Percentiles rank a stretch among this genome's conserved stretches.
These are phyloP conservation scores for Clitopilus hobsonii DNA, from an alignment of 768 basidiomycete species.

Conservation along the genomic window DNA sequence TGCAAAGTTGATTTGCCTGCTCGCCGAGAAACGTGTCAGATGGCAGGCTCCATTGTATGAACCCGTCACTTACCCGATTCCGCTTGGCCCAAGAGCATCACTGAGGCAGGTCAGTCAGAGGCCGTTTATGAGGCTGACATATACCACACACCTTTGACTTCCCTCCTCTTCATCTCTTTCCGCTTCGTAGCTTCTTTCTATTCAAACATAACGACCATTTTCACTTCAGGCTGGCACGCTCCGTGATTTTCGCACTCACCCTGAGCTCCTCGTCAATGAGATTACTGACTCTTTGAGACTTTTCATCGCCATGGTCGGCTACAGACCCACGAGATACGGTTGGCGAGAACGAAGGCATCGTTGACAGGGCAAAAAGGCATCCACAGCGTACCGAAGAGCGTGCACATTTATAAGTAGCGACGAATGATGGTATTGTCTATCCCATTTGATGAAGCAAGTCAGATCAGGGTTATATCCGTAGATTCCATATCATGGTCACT, in stretches of 20 bases:
- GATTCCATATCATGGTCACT: not conserved
- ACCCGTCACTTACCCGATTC: slow-evolving; percentile 43
- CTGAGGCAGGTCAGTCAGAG: slow-evolving; percentile 22
- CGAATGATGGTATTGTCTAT: not conserved
- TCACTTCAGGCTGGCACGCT: slow-evolving; percentile 15
- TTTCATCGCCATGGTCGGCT: slow-evolving; percentile 20
- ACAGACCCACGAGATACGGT: slow-evolving; percentile 4
- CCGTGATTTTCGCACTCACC: slow-evolving; percentile 42
- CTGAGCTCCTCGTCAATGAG: slow-evolving; percentile 55
- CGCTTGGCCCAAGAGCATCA: slow-evolving; percentile 76
- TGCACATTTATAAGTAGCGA: slow-evolving; percentile 1
- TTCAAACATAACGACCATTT: not conserved
- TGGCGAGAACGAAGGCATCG: not conserved
- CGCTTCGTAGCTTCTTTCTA: slow-evolving; percentile 47
- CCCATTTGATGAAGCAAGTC: not conserved
- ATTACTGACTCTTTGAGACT: slow-evolving; percentile 43
- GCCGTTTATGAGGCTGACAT: not conserved
- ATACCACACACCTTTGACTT: slow-evolving; percentile 44
- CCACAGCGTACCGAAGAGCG: not conserved
- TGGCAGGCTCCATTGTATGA: not conserved
- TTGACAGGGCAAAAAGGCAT: not conserved
- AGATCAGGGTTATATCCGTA: not conserved
- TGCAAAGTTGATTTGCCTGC: slow-evolving; percentile 77
- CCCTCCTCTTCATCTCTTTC: slow-evolving; percentile 33
- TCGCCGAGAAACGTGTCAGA: not conserved